These are phyloP conservation scores for Tephrocybe sp. DNA, from an alignment of 768 basidiomycete genomes.

Conservation along the genomic window DNA sequence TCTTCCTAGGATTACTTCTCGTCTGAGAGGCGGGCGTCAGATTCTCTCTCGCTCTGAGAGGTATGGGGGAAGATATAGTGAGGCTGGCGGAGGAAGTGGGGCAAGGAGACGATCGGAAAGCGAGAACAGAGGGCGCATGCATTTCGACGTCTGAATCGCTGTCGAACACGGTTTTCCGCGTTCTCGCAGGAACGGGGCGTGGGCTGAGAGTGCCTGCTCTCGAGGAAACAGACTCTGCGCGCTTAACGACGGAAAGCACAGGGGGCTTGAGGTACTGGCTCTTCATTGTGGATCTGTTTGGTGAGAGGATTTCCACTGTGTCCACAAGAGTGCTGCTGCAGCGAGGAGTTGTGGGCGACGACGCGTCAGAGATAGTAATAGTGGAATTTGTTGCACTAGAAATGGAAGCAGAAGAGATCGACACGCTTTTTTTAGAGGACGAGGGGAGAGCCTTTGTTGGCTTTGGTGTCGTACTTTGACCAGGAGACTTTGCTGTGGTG, in stretches of 20 bases:
- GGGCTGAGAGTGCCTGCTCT: conserved; percentile 8
- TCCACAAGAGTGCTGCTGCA: conserved; percentile 12
- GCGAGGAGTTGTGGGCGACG: conserved; percentile 9
- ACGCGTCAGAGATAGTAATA: conserved; percentile 20
- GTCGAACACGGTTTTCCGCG: conserved; percentile 36
- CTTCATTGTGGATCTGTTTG: conserved; percentile 13
- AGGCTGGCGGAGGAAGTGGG: conserved; percentile 5
- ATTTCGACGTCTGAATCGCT: conserved; percentile 34
- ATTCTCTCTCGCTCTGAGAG: conserved; percentile 25
- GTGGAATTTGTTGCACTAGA: conserved; percentile 13
- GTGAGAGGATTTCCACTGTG: conserved; percentile 21
- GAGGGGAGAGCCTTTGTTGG: conserved; percentile 1
- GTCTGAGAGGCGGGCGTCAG: conserved; percentile 15
- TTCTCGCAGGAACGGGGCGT: conserved; percentile 16
- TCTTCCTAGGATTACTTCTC: conserved; percentile 30
- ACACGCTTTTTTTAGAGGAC: conserved; percentile 7
- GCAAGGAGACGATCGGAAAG: conserved; percentile 26
- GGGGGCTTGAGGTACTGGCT: conserved; percentile 9
- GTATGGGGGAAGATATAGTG: conserved; percentile 6
- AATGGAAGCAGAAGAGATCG: conserved; percentile 8
- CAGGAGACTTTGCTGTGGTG: conserved; percentile 4
- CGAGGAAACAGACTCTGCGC: conserved; percentile 2
- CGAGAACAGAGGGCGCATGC: conserved; percentile 26
- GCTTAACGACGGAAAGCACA: background rate
- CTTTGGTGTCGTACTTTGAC: conserved; percentile 13